A percentile compares a stretch with the other conserved stretches of the same genome.
Conservation (phyloP, 768 basidiomycete species). For the Dictyophora rubrovolvata region DNA sequence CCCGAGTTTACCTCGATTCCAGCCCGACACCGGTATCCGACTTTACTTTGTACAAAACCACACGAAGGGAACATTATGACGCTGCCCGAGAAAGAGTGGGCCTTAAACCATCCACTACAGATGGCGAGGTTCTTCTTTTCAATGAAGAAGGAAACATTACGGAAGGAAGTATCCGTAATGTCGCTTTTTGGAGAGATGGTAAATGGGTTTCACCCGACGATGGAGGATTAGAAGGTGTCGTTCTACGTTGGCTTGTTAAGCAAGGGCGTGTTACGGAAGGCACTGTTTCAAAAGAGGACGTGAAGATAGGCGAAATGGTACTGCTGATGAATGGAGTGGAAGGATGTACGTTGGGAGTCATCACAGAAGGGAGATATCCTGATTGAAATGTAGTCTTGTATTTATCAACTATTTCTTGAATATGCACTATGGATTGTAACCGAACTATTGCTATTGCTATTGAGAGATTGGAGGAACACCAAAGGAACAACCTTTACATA, state of each 20-base stretch:
- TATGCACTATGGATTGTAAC: too few species aligned
- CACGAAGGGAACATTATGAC: conserved; percentile 47
- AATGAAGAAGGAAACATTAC: conserved; percentile 40
- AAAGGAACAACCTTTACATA: too few species aligned
- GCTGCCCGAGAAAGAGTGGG: conserved; percentile 50
- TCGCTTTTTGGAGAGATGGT: conserved; percentile 49
- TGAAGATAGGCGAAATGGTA: conserved; percentile 50
- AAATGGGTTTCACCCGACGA: conserved; percentile 61
- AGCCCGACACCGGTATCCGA: conserved; percentile 41
- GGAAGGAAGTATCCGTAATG: conserved; percentile 63
- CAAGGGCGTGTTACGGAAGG: conserved; percentile 45
- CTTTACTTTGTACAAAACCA: conserved; percentile 67
- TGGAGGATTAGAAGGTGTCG: conserved; percentile 66
- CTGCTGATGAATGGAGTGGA: conserved; percentile 64
- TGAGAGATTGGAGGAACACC: too few species aligned
- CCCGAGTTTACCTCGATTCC: conserved; percentile 43
- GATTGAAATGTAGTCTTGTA: neutral
- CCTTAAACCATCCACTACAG: conserved; percentile 19
- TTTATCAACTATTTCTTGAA: too few species aligned
- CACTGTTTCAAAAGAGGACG: conserved; percentile 30
- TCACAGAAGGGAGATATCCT: neutral
- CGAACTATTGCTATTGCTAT: too few species aligned
- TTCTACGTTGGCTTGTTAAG: conserved; percentile 60
- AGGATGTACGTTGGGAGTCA: conserved; percentile 51
- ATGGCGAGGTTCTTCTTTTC: conserved; percentile 54